Conservation (phyloP, 73 alveolate genomes). For the Strombidium stylifer region DNA sequence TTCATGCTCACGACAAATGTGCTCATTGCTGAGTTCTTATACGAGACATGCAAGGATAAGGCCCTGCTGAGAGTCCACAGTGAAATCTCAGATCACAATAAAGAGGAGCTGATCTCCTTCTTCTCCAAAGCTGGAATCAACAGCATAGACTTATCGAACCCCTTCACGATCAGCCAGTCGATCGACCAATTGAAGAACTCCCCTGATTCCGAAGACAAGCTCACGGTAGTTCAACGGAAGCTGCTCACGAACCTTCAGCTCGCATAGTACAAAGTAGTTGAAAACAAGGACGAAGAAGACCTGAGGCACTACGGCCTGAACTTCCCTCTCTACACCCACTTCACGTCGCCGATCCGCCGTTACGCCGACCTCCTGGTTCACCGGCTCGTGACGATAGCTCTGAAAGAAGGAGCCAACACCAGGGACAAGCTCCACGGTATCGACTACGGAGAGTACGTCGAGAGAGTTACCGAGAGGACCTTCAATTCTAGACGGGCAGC, state of each 20-base stretch:
- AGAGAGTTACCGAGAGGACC: constrained; percentile 46
- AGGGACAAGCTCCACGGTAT: constrained; percentile 38
- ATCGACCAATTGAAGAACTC: constrained; percentile 14
- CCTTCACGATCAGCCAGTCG: constrained; percentile 14
- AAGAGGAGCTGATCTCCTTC: constrained; percentile 22
- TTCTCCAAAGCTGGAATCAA: constrained; percentile 14
- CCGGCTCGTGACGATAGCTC: constrained; percentile 69
- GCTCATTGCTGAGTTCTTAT: constrained; percentile 77
- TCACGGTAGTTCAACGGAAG: constrained; percentile 41
- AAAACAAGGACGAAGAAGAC: constrained; percentile 55
- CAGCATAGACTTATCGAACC: constrained; percentile 11
- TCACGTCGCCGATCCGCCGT: constrained; percentile 95
- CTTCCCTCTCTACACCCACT: constrained; percentile 93
- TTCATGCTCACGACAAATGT: constrained; percentile 91
- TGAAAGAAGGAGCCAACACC: constrained; percentile 49
- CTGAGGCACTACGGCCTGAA: constrained; percentile 89
- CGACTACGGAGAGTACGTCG: constrained; percentile 44
- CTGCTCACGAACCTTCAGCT: constrained; percentile 23
- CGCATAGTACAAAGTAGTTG: constrained; percentile 77
- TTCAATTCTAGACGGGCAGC: constrained; percentile 52
- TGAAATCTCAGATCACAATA: constrained; percentile 67
- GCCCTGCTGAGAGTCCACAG: constrained; percentile 76
- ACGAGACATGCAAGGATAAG: constrained; percentile 68
- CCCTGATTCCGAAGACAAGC: constrained; percentile 8
- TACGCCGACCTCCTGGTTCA: constrained; percentile 92